These are phyloP conservation scores for Pestalotiopsis sp. DNA, from an alignment of 2,329 filamentous ascomycete genomes.

Conservation along the genomic window DNA sequence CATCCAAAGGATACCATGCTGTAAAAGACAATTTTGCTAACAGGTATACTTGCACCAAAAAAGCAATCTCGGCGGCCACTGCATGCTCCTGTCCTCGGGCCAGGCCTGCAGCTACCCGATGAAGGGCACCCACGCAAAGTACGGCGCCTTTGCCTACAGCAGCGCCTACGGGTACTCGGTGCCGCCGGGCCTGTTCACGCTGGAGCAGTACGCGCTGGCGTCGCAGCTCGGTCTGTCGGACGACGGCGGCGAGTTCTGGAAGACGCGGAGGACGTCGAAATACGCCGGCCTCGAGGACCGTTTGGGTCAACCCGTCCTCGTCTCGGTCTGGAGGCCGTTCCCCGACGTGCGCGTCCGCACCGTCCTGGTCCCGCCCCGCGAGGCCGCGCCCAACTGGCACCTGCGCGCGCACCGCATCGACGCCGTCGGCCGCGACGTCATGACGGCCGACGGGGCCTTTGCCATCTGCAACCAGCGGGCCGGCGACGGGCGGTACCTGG, in stretches of 20 bases:
- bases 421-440: conserved; percentile 62
- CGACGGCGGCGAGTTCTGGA: conserved; percentile 79
- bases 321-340: conserved; percentile 73
- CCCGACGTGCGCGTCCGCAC: conserved; percentile 70
- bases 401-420: conserved; percentile 65
- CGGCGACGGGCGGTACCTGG: conserved; percentile 51
- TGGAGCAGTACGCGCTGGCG: conserved; percentile 77
- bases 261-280: conserved; percentile 70
- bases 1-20: not conserved
- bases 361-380: conserved; percentile 63
- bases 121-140: conserved; percentile 81
- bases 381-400: conserved; percentile 68
- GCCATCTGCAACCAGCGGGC: conserved; percentile 63
- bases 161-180: conserved; percentile 78
- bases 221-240: conserved; percentile 77
- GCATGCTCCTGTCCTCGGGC: conserved; percentile 74
- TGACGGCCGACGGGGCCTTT: conserved; percentile 76
- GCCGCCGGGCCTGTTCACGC: conserved; percentile 72
- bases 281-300: conserved; percentile 64
- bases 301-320: conserved; percentile 59
- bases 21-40: conserved; percentile 11
- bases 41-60: not conserved
- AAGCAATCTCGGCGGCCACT: conserved; percentile 71
- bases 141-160: conserved; percentile 78
- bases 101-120: conserved; percentile 84